Conservation (phyloP, 2,329 filamentous ascomycete species). For the Talaromyces amestolkiae region DNA sequence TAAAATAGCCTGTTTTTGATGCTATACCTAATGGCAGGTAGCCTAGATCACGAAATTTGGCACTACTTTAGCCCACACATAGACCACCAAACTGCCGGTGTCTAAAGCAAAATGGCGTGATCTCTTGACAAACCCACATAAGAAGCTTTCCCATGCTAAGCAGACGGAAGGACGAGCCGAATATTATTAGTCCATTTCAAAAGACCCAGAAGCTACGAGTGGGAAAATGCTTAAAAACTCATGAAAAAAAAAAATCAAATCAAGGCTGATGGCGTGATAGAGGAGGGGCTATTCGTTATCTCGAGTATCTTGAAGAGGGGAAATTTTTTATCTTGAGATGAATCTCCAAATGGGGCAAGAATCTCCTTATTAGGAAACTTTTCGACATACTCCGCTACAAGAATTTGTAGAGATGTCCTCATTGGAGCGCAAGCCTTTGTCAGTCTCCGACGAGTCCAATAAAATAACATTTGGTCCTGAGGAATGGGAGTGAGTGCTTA, state of each 20-base stretch:
- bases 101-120: not conserved
- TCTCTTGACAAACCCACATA: not conserved
- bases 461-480: not conserved
- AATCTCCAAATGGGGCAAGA: not conserved
- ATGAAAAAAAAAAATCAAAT: not conserved
- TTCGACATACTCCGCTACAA: not conserved
- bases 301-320: not conserved
- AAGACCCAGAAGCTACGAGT: too few species aligned
- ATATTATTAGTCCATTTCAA: not conserved
- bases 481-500: not conserved
- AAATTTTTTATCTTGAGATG: not conserved
- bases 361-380: not conserved
- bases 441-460: not conserved
- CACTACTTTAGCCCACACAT: not conserved
- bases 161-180: not conserved
- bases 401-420: not conserved
- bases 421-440: not conserved
- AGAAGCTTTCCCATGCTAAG: not conserved
- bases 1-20: not conserved
- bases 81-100: not conserved
- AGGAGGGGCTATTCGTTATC: not conserved
- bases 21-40: not conserved
- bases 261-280: not conserved
- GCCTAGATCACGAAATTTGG: not conserved
- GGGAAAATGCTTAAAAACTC: not conserved